Conservation (phyloP, 306 rosid species). For the Prunus mume region DNA sequence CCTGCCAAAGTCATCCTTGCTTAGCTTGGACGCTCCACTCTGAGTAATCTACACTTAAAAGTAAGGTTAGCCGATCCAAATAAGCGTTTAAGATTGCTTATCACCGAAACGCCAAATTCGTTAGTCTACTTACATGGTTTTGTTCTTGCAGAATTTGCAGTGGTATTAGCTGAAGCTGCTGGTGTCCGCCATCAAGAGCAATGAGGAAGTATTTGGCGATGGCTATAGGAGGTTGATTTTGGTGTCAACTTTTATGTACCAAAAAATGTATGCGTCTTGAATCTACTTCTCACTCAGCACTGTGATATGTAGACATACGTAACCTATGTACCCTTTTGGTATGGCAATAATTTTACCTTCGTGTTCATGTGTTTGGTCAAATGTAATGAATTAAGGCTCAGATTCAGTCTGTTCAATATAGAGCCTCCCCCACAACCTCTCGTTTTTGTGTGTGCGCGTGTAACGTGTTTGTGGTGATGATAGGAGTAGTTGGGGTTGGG, state of each 20-base stretch:
- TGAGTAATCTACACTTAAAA: neutral
- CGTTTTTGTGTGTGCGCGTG: neutral
- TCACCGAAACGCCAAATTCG: neutral
- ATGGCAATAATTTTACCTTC: neutral
- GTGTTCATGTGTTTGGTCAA: neutral
- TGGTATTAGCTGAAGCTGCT: neutral
- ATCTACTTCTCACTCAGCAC: neutral
- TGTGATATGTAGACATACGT: neutral
- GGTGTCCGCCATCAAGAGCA: neutral
- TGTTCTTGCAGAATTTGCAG: constrained; percentile 4
- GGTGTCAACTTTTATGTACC: neutral
- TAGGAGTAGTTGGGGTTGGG: neutral
- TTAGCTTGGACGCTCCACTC: constrained; percentile 22
- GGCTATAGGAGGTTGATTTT: neutral
- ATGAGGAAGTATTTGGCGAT: neutral
- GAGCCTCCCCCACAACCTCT: too few species aligned
- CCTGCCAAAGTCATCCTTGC: constrained; percentile 36
- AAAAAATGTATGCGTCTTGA: neutral
- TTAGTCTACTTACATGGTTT: neutral
- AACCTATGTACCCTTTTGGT: neutral
- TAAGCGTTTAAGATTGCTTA: neutral
- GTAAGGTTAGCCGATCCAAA: neutral
- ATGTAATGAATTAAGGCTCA: neutral
- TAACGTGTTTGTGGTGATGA: neutral
- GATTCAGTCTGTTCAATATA: neutral